Evolutionary conservation across 345 rosid genomes (phyloP).

Genomic region (Iberis pinnata): DNA sequence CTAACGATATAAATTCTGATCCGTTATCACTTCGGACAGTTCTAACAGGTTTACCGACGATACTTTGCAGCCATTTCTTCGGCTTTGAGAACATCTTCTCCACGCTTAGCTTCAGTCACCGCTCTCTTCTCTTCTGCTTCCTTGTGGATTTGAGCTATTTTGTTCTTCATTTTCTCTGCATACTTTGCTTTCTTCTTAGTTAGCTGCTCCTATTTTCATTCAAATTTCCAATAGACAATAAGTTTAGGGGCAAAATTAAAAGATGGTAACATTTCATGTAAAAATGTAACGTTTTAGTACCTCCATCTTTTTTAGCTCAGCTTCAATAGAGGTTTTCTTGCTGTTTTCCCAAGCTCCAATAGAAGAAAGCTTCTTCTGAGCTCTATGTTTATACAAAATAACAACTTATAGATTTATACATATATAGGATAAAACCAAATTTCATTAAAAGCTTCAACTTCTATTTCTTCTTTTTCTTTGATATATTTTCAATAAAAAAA

Average conservation of each 20-base stretch:
- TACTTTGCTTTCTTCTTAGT: conserved; percentile 73
- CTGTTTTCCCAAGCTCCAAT: conserved; percentile 32
- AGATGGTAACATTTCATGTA: too few species aligned
- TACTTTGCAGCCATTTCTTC: conserved; percentile 82
- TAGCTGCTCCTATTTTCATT: conserved; percentile 48
- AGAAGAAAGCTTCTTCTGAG: conserved; percentile 25
- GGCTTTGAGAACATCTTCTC: conserved; percentile 81
- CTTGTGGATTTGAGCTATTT: conserved; percentile 63
- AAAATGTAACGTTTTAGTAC: neutral
- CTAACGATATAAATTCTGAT: too few species aligned
- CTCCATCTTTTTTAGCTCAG: conserved; percentile 28
- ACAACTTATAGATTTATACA: neutral
- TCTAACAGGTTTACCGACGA: too few species aligned
- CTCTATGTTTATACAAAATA: conserved; percentile 4
- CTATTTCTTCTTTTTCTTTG: neutral
- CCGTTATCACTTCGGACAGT: too few species aligned
- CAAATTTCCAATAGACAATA: too few species aligned
- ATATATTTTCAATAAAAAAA: too few species aligned
- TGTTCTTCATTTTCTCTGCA: conserved; percentile 80
- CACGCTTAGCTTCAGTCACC: conserved; percentile 57
- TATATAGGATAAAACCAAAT: neutral
- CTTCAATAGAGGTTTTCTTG: conserved; percentile 29
- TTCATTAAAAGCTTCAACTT: neutral
- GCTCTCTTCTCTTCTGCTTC: conserved; percentile 85
- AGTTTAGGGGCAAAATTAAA: neutral